Base-by-base conservation (phyloP, 495 filamentous ascomycete species). In the Schizothecium vesticola region DNA sequence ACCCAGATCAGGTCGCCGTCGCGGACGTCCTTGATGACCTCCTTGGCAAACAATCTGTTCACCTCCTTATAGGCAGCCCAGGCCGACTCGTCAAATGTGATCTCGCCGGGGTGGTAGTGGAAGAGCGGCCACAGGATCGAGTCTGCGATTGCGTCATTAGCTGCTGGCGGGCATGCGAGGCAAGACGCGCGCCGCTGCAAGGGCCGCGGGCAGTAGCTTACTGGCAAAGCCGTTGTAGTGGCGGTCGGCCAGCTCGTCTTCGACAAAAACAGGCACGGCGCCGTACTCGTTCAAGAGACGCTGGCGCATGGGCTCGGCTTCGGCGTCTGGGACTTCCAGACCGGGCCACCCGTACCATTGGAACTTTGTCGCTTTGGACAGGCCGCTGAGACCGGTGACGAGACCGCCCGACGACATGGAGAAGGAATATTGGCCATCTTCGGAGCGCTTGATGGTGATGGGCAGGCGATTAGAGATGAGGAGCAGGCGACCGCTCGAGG, bases 261-360 rank as follows among this genome's bases (percentile, higher is more conserved):
- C 87, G 59, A 95, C 83, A 68, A 92, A 93, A 2, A 95, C 88
- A 4, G 92, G 91, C 43, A 91, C 82, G 16, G 90, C 91, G 55
- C 85, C 85, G 71, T 92, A 89, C 69, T 92, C 86, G 4, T 91
- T 87, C 75, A 89, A 88, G 60, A 93, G 79, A 61, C 87, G 85
- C 79, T 89, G 85, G 70, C 86, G 83, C 69, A 94, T 84, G 71
- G 85, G 85, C 26, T 78, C 84, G 10, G 86, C 80, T 72, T 94
- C 91, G 23, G 80, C 84, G 65, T 92, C 90, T 58, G 91, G 91
- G 28, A 94, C 85, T 74, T 97, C 91, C 66, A 97, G 75, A 29
- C 94, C 94, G 9, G 94, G 93, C 95, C 95, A 99, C 67, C 94
- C 94, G 78, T 97, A 97, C 94, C 95, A 99, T 76, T 92, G 89